A percentile compares a stretch with the other conserved stretches of the same genome.
These are phyloP conservation scores for Heteromeles arbutifolia DNA, from an alignment of 306 rosid species.

Conservation along the genomic window DNA sequence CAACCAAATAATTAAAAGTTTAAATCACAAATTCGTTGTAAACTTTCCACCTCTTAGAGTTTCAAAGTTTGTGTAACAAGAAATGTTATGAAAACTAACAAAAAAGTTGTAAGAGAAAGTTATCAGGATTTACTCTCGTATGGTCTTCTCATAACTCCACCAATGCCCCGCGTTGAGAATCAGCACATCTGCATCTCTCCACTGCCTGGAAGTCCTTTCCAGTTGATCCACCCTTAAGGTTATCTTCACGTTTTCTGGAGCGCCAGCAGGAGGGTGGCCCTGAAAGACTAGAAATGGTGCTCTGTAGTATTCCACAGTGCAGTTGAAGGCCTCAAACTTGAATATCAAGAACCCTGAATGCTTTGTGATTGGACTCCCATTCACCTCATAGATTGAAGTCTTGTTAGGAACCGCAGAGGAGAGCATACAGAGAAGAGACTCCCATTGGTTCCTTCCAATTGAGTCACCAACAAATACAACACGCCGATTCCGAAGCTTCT, in stretches of 20 bases:
- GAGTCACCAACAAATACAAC: constrained; percentile 89
- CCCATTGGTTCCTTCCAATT: constrained; percentile 94
- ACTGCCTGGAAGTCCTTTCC: constrained; percentile 61
- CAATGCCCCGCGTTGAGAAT: constrained; percentile 88
- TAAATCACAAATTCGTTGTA: not conserved
- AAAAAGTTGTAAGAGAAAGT: not conserved
- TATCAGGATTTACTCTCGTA: constrained; percentile 39
- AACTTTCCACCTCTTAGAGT: not conserved
- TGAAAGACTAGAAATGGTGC: constrained; percentile 75
- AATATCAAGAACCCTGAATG: constrained; percentile 73
- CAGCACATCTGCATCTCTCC: constrained; percentile 76
- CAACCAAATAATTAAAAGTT: not conserved
- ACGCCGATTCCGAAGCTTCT: constrained; percentile 53
- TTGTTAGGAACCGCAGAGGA: constrained; percentile 55
- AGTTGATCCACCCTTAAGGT: constrained; percentile 61
- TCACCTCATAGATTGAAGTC: constrained; percentile 55
- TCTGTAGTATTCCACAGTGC: constrained; percentile 81
- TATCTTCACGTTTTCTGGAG: constrained; percentile 45
- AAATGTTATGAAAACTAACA: not conserved
- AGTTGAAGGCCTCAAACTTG: constrained; percentile 73
- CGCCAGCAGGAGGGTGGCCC: constrained; percentile 64
- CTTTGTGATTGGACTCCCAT: constrained; percentile 70
- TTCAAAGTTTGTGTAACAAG: not conserved
- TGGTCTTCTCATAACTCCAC: constrained; percentile 80
- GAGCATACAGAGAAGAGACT: constrained; percentile 85